Evolutionary conservation across 305 asterid species (phyloP), one percentile per base, ranked within the genome.

Genomic region (Fraxinus albicans): DNA sequence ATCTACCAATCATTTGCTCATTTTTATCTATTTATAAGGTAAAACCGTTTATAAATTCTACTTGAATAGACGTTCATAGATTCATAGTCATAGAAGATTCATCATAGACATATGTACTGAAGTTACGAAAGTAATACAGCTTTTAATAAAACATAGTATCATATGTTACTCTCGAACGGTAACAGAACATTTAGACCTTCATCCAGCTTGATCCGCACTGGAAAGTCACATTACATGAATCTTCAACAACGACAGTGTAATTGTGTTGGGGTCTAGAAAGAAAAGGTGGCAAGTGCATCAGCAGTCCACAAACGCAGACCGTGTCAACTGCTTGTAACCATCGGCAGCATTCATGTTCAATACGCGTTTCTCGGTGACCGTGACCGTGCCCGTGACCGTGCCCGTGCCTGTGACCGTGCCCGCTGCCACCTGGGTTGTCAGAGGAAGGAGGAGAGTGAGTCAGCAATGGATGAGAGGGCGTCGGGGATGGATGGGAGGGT

Each of bases 251-350:
- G 25, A 91, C 86, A 3, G 91, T 92, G 89, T 90, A 92, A 72
- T 82, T 84, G 81, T 92, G 97, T 4, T 80, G 70, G 0, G 94
- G 94, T 86, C 88, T 85, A 8, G 93, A 78, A 15, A 93, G 91
- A 81, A 90, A 92, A 0, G 85, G 74, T 8, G 97, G 92, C 89
- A 93, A 58, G 77, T 13, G 88, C 55, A 85, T 87, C 90, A 93
- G 42, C 77, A 91, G 36, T 3, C 38, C 90, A 75, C 97, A 93
- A 0, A 89, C 93, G 40, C 97, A 93, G 17, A 82, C 81, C 4
- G 69, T 42, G 82, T 92, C 93, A 2, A 93, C 74, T 7, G 79
- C 53, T 70, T 77, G 55, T 79, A 93, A 36, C 94, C 92, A 89
- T 77, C 89, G 88, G 65, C 97, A 93, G 79, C 97, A 92, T 34